A percentile compares a stretch with the other conserved stretches of the same genome.
phyloP scores from a whole-genome alignment of 2,329 filamentous ascomycete genomes.

The Rutstroemia sydowiana region DNA sequence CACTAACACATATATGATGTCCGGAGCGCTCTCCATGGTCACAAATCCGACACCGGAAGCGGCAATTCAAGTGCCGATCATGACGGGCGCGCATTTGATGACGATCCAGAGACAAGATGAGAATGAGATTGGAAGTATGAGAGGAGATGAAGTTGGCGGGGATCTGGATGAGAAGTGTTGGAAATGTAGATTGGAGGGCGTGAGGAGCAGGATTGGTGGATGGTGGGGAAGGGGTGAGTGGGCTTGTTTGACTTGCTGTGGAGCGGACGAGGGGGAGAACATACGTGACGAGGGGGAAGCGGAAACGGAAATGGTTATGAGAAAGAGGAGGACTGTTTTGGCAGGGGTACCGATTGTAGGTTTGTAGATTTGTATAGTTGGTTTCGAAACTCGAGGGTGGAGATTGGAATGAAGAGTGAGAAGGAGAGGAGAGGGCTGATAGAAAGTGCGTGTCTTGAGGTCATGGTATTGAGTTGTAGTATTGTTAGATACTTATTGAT shows the following conservation, averaged over 20 bases:
- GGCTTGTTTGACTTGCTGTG: slow-evolving; percentile 24
- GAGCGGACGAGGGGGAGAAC: slow-evolving; percentile 17
- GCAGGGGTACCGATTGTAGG: neutral
- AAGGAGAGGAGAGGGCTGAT: neutral
- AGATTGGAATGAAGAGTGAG: neutral
- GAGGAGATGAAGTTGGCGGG: neutral
- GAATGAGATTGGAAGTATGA: neutral
- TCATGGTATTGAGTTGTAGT: no score
- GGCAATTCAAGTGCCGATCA: slow-evolving; percentile 2
- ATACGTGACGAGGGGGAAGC: neutral
- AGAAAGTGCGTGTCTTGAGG: no score
- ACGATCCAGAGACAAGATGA: neutral
- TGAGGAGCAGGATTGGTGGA: slow-evolving; percentile 18
- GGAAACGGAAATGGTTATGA: no score
- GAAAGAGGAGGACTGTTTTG: slow-evolving; percentile 2
- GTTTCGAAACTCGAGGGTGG: neutral
- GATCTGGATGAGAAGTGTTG: slow-evolving; percentile 20
- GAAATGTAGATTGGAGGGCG: slow-evolving; percentile 21
- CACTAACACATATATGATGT: neutral
- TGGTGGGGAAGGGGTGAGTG: slow-evolving; percentile 17
- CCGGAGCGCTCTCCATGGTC: neutral
- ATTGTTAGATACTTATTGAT: no score
- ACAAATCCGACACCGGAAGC: neutral
- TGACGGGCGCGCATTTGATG: slow-evolving; percentile 3
- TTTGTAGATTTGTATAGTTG: neutral